A percentile compares a stretch with the other conserved stretches of the same genome.
Conservation (phyloP, 1,284 basidiomycete genomes). For the Ustilago loliicola region DNA sequence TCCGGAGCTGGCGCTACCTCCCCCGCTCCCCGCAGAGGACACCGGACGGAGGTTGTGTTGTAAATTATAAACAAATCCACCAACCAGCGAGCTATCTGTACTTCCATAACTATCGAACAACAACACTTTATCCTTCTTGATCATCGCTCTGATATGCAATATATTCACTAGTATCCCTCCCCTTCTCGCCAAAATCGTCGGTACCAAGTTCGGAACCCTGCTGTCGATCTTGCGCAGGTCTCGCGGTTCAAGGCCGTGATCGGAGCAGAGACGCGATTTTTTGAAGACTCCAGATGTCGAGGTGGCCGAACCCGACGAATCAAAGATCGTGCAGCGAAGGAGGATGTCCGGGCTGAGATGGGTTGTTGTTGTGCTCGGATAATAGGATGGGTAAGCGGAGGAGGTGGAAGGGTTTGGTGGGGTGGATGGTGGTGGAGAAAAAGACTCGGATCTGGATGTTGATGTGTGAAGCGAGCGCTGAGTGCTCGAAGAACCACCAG, state of each 20-base stretch:
- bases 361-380: slow-evolving; percentile 21
- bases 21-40: background rate
- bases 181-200: slow-evolving; percentile 87
- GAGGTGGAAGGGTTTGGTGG: background rate
- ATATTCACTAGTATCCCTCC: slow-evolving; percentile 88
- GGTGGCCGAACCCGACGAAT: slow-evolving; percentile 75
- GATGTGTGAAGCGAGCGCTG: too few relatives aligned
- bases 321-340: slow-evolving; percentile 66
- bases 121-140: slow-evolving; percentile 91
- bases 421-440: background rate
- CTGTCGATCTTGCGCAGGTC: slow-evolving; percentile 97
- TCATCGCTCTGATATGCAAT: slow-evolving; percentile 90
- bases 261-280: slow-evolving; percentile 86
- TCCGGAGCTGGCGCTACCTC: background rate
- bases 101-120: slow-evolving; percentile 79
- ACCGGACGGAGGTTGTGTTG: slow-evolving; percentile 56
- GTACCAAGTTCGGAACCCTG: slow-evolving; percentile 90
- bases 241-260: slow-evolving; percentile 90
- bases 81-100: slow-evolving; percentile 55
- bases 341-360: slow-evolving; percentile 59
- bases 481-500: too few relatives aligned
- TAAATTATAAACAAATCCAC: slow-evolving; percentile 66
- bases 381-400: too few relatives aligned
- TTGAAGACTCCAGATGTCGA: slow-evolving; percentile 91
- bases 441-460: too few relatives aligned